These are phyloP conservation scores for Aureobasidium sp. DNA, from an alignment of 2,329 filamentous ascomycete genomes.

Conservation along the genomic window DNA sequence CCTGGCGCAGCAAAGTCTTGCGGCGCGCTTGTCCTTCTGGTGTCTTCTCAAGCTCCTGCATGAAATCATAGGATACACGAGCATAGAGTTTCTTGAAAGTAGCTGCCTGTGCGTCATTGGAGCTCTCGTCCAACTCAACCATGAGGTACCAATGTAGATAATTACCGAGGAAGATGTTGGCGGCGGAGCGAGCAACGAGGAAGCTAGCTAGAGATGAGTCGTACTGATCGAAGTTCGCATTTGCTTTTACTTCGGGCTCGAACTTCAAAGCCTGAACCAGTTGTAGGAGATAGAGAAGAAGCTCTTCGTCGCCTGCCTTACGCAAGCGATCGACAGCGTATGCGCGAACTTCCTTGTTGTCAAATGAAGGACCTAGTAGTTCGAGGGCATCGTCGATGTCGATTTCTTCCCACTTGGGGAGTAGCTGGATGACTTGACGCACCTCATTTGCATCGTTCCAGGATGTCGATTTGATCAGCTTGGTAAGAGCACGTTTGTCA, in stretches of 20 bases:
- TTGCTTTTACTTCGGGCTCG: slow-evolving; percentile 61
- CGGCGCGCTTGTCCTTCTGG: slow-evolving; percentile 65
- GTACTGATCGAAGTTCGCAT: slow-evolving; percentile 44
- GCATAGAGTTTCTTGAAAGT: slow-evolving; percentile 81
- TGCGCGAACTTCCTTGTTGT: slow-evolving; percentile 78
- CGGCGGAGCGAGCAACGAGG: slow-evolving; percentile 76
- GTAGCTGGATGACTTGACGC: slow-evolving; percentile 79
- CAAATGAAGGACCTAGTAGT: slow-evolving; percentile 83
- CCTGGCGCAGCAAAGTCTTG: slow-evolving; percentile 74
- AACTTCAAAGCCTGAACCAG: slow-evolving; percentile 95
- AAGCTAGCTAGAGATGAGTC: slow-evolving; percentile 87
- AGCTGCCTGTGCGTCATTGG: slow-evolving; percentile 42
- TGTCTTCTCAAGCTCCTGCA: slow-evolving; percentile 71
- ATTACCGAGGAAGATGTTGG: slow-evolving; percentile 86
- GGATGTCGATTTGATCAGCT: slow-evolving; percentile 96
- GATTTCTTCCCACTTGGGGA: slow-evolving; percentile 92
- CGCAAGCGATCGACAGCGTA: slow-evolving; percentile 89
- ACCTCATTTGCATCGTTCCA: slow-evolving; percentile 83
- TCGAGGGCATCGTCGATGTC: slow-evolving; percentile 96
- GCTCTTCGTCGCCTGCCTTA: slow-evolving; percentile 86
- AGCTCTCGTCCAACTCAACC: slow-evolving; percentile 87
- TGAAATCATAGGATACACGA: slow-evolving; percentile 93
- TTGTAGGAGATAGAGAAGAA: slow-evolving; percentile 85
- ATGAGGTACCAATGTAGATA: slow-evolving; percentile 98
- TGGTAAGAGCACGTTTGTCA: slow-evolving; percentile 81